Evolutionary conservation across 2,329 filamentous ascomycete species (phyloP).

Genomic region (Byssochlamys sp.): DNA sequence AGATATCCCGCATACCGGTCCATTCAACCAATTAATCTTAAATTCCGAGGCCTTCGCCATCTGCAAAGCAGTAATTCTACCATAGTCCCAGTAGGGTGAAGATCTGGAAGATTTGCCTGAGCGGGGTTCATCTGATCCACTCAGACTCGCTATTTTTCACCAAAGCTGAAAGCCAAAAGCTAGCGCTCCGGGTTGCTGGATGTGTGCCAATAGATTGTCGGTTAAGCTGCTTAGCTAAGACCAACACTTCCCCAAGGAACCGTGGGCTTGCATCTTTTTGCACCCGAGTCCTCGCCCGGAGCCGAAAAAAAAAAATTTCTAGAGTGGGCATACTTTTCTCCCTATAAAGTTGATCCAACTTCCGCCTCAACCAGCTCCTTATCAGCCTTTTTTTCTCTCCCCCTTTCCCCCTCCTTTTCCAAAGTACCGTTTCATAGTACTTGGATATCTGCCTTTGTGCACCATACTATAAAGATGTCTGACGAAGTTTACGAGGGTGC

Average conservation of each 20-base stretch:
- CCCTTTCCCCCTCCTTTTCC: slow-evolving; percentile 17
- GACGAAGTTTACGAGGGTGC: slow-evolving; percentile 99
- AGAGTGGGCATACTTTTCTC: slow-evolving; percentile 13
- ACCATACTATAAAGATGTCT: slow-evolving; percentile 52
- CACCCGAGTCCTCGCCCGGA: not conserved
- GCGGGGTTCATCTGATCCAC: not conserved
- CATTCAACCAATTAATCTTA: no score
- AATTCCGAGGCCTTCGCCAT: no score
- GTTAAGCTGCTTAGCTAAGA: not conserved
- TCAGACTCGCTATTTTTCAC: not conserved
- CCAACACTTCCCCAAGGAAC: not conserved
- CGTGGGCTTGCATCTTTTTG: not conserved
- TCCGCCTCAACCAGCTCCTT: slow-evolving; percentile 14
- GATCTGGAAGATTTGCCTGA: not conserved
- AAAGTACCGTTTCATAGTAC: slow-evolving; percentile 30
- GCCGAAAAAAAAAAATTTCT: slow-evolving; percentile 2
- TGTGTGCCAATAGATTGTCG: not conserved
- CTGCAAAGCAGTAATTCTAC: not conserved
- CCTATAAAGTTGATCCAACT: slow-evolving; percentile 13
- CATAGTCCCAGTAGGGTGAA: not conserved
- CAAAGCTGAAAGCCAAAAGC: not conserved
- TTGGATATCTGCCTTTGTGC: slow-evolving; percentile 1
- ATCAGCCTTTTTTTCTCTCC: slow-evolving; percentile 6
- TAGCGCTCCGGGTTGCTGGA: not conserved
- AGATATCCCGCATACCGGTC: no score